Percentiles rank a stretch among this genome's conserved stretches.
phyloP scores from a whole-genome alignment of 2,329 filamentous ascomycete species.

The Penicillium sp. region DNA sequence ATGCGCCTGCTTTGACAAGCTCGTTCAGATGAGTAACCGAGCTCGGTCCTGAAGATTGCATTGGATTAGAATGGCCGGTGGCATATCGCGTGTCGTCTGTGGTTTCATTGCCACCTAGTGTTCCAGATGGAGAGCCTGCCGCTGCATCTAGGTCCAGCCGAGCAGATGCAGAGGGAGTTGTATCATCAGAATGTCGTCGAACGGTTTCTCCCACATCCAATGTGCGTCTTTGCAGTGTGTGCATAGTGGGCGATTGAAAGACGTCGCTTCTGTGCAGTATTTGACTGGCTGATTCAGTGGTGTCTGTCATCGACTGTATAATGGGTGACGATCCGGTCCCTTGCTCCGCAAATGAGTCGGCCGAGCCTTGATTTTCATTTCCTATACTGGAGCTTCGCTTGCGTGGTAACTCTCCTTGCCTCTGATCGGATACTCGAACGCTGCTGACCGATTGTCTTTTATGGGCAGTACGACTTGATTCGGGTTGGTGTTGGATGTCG shows the following conservation, averaged over 20 bases:
- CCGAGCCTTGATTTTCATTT: constrained; percentile 61
- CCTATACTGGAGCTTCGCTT: constrained; percentile 64
- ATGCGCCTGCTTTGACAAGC: constrained; percentile 63
- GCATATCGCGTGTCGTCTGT: constrained; percentile 17
- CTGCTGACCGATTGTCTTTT: constrained; percentile 27
- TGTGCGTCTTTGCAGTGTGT: constrained; percentile 33
- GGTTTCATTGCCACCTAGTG: constrained; percentile 9
- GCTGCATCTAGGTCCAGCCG: constrained; percentile 21
- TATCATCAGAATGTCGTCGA: constrained; percentile 38
- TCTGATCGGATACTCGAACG: constrained; percentile 13
- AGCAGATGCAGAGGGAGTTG: constrained; percentile 33
- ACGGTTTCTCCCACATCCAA: constrained; percentile 28
- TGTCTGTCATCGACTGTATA: constrained; percentile 69
- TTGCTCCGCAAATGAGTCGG: constrained; percentile 75
- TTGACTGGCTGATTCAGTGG: constrained; percentile 80
- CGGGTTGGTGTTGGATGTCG: constrained; percentile 17
- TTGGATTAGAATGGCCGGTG: constrained; percentile 28
- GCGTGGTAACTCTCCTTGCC: constrained; percentile 23
- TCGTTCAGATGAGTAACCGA: constrained; percentile 57
- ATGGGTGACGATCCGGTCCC: constrained; percentile 71
- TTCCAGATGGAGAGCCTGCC: background rate
- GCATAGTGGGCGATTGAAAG: constrained; percentile 75
- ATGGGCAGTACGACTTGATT: constrained; percentile 17
- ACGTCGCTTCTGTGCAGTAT: constrained; percentile 85
- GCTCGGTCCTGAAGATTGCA: constrained; percentile 21